phyloP scores from a whole-genome alignment of 2,329 filamentous ascomycete genomes.

The Tolypocladium capitatum region DNA sequence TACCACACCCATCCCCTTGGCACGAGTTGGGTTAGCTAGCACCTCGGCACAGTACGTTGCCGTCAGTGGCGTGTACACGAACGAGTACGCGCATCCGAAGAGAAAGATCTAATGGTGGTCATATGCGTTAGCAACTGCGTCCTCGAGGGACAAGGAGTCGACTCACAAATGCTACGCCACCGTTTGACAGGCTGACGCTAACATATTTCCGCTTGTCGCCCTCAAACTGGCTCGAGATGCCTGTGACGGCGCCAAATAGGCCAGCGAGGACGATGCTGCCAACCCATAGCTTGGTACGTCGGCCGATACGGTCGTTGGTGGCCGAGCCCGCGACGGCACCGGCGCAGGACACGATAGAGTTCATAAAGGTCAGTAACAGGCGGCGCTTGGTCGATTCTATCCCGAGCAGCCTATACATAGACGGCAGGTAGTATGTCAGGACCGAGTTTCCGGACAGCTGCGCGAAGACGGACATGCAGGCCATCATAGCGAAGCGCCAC shows the following conservation, averaged over 20 bases:
- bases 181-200: constrained; percentile 22
- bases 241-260: constrained; percentile 33
- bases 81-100: constrained; percentile 37
- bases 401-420: constrained; percentile 35
- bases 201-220: constrained; percentile 17
- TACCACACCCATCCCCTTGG: constrained; percentile 21
- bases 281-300: constrained; percentile 33
- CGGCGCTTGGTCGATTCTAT: constrained; percentile 38
- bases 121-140: neutral
- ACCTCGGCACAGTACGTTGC: constrained; percentile 23
- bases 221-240: constrained; percentile 27
- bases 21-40: constrained; percentile 16
- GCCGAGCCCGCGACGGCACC: constrained; percentile 22
- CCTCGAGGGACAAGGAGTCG: constrained; percentile 1
- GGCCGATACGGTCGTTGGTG: constrained; percentile 15
- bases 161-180: constrained; percentile 31
- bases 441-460: constrained; percentile 39
- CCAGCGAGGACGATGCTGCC: constrained; percentile 32
- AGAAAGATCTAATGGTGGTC: constrained; percentile 29
- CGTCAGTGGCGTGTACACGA: constrained; percentile 35
- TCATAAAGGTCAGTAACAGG: constrained; percentile 28
- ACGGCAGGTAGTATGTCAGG: constrained; percentile 41
- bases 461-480: constrained; percentile 39
- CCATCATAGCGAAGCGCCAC: constrained; percentile 37
- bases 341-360: constrained; percentile 24